Percentiles rank a stretch among this genome's conserved stretches.
phyloP scores from a whole-genome alignment of 1,284 basidiomycete species.

The Neotropicomus parvogracilis region DNA sequence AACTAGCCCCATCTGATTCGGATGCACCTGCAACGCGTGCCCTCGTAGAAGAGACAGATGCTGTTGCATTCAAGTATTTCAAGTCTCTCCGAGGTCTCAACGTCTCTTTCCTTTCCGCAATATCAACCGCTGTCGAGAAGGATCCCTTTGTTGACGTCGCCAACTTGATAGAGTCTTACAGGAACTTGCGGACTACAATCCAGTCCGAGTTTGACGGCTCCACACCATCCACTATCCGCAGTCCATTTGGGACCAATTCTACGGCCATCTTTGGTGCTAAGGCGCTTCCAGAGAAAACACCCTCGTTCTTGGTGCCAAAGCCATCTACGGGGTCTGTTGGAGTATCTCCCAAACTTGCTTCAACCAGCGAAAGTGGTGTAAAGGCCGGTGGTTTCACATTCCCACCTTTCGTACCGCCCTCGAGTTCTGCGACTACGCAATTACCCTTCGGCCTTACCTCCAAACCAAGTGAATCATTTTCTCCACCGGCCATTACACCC shows the following conservation, averaged over 20 bases:
- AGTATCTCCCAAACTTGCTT: constrained; percentile 3
- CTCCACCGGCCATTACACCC: constrained; percentile 6
- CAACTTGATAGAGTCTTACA: constrained; percentile 63
- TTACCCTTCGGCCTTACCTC: constrained; percentile 16
- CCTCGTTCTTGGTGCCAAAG: constrained; percentile 40
- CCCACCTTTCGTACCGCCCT: constrained; percentile 22
- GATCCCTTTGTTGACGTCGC: constrained; percentile 78
- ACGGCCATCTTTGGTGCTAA: constrained; percentile 7
- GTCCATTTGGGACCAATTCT: constrained; percentile 13
- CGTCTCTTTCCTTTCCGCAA: constrained; percentile 60
- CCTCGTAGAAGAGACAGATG: constrained; percentile 30
- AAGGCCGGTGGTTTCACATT: constrained; percentile 24
- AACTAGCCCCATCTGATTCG: constrained; percentile 1
- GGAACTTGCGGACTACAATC: constrained; percentile 51
- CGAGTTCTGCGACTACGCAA: constrained; percentile 15
- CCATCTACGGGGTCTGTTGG: constrained; percentile 27
- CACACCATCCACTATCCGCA: constrained; percentile 3
- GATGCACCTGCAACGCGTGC: constrained; percentile 10
- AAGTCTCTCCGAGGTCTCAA: constrained; percentile 79
- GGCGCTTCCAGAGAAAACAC: constrained; percentile 21
- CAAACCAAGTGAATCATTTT: constrained; percentile 22
- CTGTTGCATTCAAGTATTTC: constrained; percentile 57
- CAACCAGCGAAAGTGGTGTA: constrained; percentile 15
- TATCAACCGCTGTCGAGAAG: constrained; percentile 60
- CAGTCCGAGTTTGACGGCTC: constrained; percentile 53